Evolutionary conservation across 2,329 filamentous ascomycete genomes (phyloP).

Genomic region (Penicillium oxalicum): DNA sequence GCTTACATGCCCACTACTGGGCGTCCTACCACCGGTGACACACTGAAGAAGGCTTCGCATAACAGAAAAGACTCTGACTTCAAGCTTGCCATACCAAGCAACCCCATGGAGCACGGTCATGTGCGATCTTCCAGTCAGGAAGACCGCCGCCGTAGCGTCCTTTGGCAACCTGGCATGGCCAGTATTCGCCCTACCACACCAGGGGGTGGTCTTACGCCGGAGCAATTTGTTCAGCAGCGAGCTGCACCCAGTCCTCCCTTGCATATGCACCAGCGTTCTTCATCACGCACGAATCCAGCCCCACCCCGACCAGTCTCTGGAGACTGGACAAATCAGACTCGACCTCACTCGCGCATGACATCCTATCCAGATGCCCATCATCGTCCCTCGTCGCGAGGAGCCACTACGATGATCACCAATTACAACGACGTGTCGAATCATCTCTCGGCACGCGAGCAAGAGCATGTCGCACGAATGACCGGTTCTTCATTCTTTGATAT

Average conservation of each 20-base stretch:
- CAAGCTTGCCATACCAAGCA: constrained; percentile 16
- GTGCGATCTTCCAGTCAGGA: constrained; percentile 41
- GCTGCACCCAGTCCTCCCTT: constrained; percentile 53
- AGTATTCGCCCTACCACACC: constrained; percentile 43
- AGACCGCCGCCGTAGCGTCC: constrained; percentile 58
- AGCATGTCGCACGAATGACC: constrained; percentile 77
- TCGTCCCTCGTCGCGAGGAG: constrained; percentile 51
- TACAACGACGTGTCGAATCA: constrained; percentile 50
- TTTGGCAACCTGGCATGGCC: constrained; percentile 71
- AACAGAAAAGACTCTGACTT: constrained; percentile 30
- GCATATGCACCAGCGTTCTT: constrained; percentile 57
- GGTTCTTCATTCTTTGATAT: constrained; percentile 69
- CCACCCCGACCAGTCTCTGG: constrained; percentile 31
- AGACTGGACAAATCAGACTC: constrained; percentile 33
- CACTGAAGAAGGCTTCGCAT: constrained; percentile 37
- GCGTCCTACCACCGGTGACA: constrained; percentile 52
- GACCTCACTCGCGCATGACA: constrained; percentile 31
- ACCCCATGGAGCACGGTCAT: constrained; percentile 28
- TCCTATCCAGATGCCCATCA: constrained; percentile 19
- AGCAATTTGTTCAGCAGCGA: constrained; percentile 79
- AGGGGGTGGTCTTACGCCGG: constrained; percentile 59
- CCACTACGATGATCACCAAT: constrained; percentile 47
- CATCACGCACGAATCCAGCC: constrained; percentile 46
- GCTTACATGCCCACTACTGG: constrained; percentile 56
- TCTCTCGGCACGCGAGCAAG: constrained; percentile 81